Conservation (phyloP, 805 yeast species). For the Nakazawaea pomicola region DNA sequence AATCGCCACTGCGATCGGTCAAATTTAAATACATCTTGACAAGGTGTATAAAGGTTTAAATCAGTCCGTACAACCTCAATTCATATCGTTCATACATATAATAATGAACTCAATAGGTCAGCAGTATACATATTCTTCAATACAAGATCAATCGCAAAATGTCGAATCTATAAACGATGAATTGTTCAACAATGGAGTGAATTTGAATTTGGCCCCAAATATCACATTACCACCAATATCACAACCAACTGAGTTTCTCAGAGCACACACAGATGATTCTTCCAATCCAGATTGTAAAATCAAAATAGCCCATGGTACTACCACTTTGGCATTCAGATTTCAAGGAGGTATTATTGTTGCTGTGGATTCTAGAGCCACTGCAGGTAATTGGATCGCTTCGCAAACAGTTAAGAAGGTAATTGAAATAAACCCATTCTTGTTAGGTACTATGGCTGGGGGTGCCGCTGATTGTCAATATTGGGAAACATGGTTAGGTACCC, state of each 20-base stretch:
- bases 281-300: slow-evolving; percentile 90
- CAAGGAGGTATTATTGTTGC: slow-evolving; percentile 95
- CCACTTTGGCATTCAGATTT: slow-evolving; percentile 93
- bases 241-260: slow-evolving; percentile 83
- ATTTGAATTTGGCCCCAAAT: slow-evolving; percentile 46
- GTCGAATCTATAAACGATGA: slow-evolving; percentile 9
- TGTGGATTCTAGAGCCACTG: slow-evolving; percentile 97
- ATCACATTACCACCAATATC: slow-evolving; percentile 78
- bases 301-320: slow-evolving; percentile 98
- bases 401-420: slow-evolving; percentile 97
- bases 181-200: slow-evolving; percentile 15
- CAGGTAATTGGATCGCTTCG: slow-evolving; percentile 97
- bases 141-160: background rate
- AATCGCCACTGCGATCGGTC: background rate
- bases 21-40: too few species aligned
- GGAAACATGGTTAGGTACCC: slow-evolving; percentile 98
- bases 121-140: slow-evolving; percentile 22
- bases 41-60: too few species aligned
- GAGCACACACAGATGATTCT: slow-evolving; percentile 98
- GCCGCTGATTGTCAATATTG: slow-evolving; percentile 99
- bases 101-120: slow-evolving; percentile 24
- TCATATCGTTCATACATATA: background rate
- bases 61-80: too few species aligned
- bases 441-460: slow-evolving; percentile 99
- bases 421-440: slow-evolving; percentile 88